Percentiles rank a stretch among this genome's conserved stretches.
Conservation (phyloP, 2,329 filamentous ascomycete species). For the Raffaelea ambrosiae region DNA sequence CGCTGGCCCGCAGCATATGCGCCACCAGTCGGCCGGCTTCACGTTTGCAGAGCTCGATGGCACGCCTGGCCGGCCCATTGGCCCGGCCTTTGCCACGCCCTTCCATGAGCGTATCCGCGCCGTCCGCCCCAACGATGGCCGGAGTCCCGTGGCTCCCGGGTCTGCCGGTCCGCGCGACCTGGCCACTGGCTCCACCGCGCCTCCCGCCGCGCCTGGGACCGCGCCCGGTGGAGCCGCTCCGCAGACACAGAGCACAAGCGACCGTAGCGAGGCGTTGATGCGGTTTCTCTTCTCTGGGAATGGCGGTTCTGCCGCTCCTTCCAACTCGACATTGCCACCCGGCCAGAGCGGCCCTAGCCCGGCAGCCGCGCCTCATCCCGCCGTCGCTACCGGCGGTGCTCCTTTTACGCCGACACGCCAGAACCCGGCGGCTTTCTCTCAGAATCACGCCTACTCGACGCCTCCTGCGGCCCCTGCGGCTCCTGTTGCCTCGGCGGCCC, state of each 20-base stretch:
- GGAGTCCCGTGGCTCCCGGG: not conserved
- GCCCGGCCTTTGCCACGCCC: constrained; percentile 60
- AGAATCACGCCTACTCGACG: constrained; percentile 7
- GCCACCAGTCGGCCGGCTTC: constrained; percentile 42
- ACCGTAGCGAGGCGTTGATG: constrained; percentile 44
- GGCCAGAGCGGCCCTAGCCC: not conserved
- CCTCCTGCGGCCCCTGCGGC: constrained; percentile 3
- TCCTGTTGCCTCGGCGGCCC: too few species aligned
- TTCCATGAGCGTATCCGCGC: constrained; percentile 54
- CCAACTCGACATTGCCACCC: constrained; percentile 5
- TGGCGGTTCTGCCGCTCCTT: not conserved
- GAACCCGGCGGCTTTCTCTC: not conserved
- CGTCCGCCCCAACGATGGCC: constrained; percentile 28
- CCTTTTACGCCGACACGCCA: not conserved
- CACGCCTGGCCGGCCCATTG: constrained; percentile 44
- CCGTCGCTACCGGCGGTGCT: not conserved
- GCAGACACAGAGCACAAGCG: constrained; percentile 16
- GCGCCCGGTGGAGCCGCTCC: not conserved
- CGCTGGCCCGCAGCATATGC: constrained; percentile 14
- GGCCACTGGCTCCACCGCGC: not conserved
- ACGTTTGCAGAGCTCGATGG: constrained; percentile 64
- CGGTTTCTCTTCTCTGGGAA: constrained; percentile 41
- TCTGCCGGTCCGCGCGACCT: constrained; percentile 4
- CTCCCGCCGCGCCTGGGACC: not conserved
- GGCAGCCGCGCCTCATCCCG: not conserved